These are phyloP conservation scores for Cryptosporidium meleagridis DNA, from an alignment of 169 alveolate species.

Conservation along the genomic window DNA sequence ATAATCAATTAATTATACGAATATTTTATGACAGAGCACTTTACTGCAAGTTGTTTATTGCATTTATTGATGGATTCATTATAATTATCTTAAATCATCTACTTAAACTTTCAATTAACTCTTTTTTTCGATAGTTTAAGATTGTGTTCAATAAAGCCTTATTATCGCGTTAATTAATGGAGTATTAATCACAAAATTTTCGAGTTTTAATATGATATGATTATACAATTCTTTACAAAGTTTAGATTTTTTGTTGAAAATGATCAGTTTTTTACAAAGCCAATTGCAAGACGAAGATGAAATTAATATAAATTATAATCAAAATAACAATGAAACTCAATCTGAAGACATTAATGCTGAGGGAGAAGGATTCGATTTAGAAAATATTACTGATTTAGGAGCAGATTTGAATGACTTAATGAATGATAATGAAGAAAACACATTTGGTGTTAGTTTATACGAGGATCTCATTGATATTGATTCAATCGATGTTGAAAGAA, in stretches of 20 bases:
- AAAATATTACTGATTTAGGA: background rate
- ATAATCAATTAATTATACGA: background rate
- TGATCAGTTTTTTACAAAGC: background rate
- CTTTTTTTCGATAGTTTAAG: too few relatives aligned
- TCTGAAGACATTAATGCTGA: background rate
- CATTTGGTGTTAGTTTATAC: constrained; percentile 71
- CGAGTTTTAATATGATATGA: background rate
- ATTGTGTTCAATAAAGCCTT: background rate
- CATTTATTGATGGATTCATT: background rate
- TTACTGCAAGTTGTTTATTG: background rate
- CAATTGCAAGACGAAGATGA: background rate
- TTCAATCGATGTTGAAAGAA: background rate
- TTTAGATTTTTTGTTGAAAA: background rate
- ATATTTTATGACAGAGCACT: background rate
- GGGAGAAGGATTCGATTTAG: background rate
- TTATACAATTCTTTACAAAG: background rate
- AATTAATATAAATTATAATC: background rate
- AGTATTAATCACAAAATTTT: background rate
- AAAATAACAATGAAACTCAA: background rate
- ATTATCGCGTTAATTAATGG: background rate
- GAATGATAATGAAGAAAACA: constrained; percentile 26
- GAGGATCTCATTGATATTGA: constrained; percentile 51
- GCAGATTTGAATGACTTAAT: constrained; percentile 23
- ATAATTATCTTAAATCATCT: too few relatives aligned
- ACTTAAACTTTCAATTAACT: background rate